Percentiles rank a stretch among this genome's conserved stretches.
Evolutionary conservation across 495 filamentous ascomycete genomes (phyloP).

Genomic region (Aspergillus affinis): DNA sequence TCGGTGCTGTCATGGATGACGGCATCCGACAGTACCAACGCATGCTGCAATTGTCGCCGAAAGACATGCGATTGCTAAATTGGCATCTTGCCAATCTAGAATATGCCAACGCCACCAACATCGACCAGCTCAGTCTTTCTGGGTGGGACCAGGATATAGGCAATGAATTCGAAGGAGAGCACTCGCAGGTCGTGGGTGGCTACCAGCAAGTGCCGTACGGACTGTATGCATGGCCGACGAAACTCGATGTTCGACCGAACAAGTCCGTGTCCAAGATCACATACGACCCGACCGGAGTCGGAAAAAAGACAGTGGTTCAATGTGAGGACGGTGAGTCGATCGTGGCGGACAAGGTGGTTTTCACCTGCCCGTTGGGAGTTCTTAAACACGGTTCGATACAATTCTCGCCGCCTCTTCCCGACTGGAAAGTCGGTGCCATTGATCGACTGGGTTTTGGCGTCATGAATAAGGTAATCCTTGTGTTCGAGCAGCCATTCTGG

Average conservation of each 20-base stretch:
- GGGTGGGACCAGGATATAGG: slow-evolving; percentile 97
- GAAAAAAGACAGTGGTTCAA: slow-evolving; percentile 57
- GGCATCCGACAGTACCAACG: slow-evolving; percentile 83
- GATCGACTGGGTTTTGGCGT: slow-evolving; percentile 88
- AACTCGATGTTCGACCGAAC: slow-evolving; percentile 75
- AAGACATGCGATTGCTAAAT: slow-evolving; percentile 87
- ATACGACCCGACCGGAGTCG: slow-evolving; percentile 52
- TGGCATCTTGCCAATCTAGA: slow-evolving; percentile 99
- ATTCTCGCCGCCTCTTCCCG: slow-evolving; percentile 81
- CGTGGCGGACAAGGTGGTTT: slow-evolving; percentile 81
- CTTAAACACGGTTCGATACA: slow-evolving; percentile 72
- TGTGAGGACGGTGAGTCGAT: slow-evolving; percentile 78
- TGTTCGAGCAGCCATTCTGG: slow-evolving; percentile 92
- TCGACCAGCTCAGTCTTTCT: slow-evolving; percentile 80
- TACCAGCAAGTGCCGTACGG: slow-evolving; percentile 89
- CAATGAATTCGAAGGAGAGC: slow-evolving; percentile 94
- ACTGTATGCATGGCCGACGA: slow-evolving; percentile 69
- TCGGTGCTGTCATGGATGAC: slow-evolving; percentile 87
- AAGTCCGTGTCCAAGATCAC: slow-evolving; percentile 67
- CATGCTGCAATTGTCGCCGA: slow-evolving; percentile 77
- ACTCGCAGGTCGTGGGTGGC: slow-evolving; percentile 88
- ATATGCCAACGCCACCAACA: slow-evolving; percentile 91
- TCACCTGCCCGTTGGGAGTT: slow-evolving; percentile 86
- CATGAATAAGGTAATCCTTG: slow-evolving; percentile 92
- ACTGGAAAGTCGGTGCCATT: slow-evolving; percentile 81